A percentile compares a stretch with the other conserved stretches of the same genome.
Evolutionary conservation across 192 early-diverging fungal species (phyloP).

Genomic region (Gigaspora rosea): DNA sequence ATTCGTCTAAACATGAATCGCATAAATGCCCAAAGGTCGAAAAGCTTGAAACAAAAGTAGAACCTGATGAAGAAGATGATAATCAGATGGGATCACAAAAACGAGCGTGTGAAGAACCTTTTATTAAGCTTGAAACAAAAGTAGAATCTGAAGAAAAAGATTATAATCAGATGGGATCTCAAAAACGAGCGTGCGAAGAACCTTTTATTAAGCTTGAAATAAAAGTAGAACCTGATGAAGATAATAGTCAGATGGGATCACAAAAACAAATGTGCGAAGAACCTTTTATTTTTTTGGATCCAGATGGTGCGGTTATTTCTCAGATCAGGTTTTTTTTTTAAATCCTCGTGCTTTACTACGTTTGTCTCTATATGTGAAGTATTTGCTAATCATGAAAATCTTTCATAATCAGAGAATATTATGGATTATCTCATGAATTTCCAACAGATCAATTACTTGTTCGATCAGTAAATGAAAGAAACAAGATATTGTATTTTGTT

Average conservation of each 20-base stretch:
- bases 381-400: too few species aligned
- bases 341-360: not conserved
- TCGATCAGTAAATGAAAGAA: conserved; percentile 73
- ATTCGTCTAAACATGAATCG: not conserved
- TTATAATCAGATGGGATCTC: conserved; percentile 21
- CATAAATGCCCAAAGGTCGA: conserved; percentile 32
- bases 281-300: conserved; percentile 82
- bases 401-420: conserved; percentile 55
- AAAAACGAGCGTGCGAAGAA: conserved; percentile 65
- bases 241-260: not conserved
- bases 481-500: conserved; percentile 83
- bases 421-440: conserved; percentile 74
- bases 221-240: not conserved
- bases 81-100: conserved; percentile 33
- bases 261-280: conserved; percentile 65
- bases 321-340: conserved; percentile 49
- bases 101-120: conserved; percentile 76
- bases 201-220: conserved; percentile 63
- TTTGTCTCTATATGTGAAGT: not conserved
- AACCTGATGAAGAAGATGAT: conserved; percentile 31
- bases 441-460: conserved; percentile 83
- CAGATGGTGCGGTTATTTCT: conserved; percentile 60
- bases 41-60: not conserved
- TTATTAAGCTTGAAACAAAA: conserved; percentile 45
- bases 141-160: conserved; percentile 31